Evolutionary conservation across 23 red algal species (phyloP).

Genomic region (Cyanidium caldarium): DNA sequence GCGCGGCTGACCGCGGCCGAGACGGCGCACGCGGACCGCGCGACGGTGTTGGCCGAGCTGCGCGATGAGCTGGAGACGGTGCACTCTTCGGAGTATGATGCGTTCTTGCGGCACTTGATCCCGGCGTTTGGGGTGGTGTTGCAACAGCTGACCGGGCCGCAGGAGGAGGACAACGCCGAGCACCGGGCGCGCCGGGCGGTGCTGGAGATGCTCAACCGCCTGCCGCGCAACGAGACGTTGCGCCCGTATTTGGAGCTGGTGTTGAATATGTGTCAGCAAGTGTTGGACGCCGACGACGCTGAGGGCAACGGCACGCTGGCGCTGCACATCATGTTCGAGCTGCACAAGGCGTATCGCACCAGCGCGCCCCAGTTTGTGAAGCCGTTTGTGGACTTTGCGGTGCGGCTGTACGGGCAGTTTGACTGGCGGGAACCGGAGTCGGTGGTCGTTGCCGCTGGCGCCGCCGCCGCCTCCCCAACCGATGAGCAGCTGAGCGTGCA

Average conservation of each 20-base stretch:
- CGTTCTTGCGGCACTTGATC: conserved; percentile 51
- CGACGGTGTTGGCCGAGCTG: conserved; percentile 29
- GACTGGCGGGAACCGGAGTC: neutral
- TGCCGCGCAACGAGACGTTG: conserved; percentile 45
- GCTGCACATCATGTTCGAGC: conserved; percentile 67
- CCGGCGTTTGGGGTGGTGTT: conserved; percentile 49
- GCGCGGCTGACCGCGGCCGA: neutral
- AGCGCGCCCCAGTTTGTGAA: conserved; percentile 31
- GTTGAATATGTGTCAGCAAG: conserved; percentile 28
- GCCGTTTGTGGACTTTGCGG: conserved; percentile 72
- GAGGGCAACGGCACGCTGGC: conserved; percentile 56
- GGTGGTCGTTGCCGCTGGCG: too few relatives aligned
- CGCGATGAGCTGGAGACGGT: conserved; percentile 56
- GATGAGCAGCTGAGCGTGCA: neutral
- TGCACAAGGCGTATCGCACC: conserved; percentile 58
- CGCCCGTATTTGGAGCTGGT: conserved; percentile 24
- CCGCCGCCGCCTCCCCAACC: neutral
- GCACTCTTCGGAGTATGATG: conserved; percentile 42
- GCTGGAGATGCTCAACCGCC: conserved; percentile 54
- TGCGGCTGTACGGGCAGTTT: conserved; percentile 39
- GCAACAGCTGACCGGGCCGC: conserved; percentile 31
- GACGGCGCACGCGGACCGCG: conserved; percentile 22
- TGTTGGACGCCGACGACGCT: conserved; percentile 38
- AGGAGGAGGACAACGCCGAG: conserved; percentile 34
- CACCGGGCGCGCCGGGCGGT: conserved; percentile 41